Base-by-base conservation (phyloP, 306 rosid species). In the Ceratonia siliqua region DNA sequence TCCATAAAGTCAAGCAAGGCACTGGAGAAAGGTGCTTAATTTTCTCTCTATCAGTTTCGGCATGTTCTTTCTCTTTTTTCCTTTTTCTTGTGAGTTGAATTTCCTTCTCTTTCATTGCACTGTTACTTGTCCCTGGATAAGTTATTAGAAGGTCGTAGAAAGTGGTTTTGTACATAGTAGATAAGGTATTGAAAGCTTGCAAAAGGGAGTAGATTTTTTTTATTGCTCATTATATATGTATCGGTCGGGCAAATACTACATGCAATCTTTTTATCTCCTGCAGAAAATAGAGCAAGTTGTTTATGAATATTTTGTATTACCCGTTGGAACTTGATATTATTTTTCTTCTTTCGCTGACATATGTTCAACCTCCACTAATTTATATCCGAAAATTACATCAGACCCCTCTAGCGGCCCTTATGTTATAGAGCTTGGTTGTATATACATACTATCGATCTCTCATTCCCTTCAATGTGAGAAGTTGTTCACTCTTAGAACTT, bases 1-100 rank as follows among this genome's bases (percentile, higher is more conserved):
- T 91, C 84, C 8, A 80, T 70, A 69, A 85, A 42, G 79, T 82
- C 83, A 71, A 75, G 81, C 77, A 81, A 71, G 77, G 82, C 61
- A 11, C 35, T 77, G 45, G 70, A 73, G 27, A 82, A 57, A 89
- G 97, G 97, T 91, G n/a, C 35, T 20, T 30, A 57, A 5, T 33
- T 35, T 24, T 78, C 56, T 48, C 17, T 15, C 11, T 13, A 6
- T 46, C 12, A 0, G 12, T 1, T 0, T 4, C 10, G 22, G 22
- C 5, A 20, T 22, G 18, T 63, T 56, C 65, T 46, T 8, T 38
- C 10, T 11, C 57, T 17, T 45, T 45, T 45, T 4, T 45, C 12
- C 58, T 17, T 53, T 53, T 3, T 30, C 41, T 58, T 28, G 21
- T 6, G 38, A 8, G 18, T 2, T 14, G 39, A 4, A 12, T 58